Conservation (phyloP, 306 rosid species). For the Canavalia ensiformis region DNA sequence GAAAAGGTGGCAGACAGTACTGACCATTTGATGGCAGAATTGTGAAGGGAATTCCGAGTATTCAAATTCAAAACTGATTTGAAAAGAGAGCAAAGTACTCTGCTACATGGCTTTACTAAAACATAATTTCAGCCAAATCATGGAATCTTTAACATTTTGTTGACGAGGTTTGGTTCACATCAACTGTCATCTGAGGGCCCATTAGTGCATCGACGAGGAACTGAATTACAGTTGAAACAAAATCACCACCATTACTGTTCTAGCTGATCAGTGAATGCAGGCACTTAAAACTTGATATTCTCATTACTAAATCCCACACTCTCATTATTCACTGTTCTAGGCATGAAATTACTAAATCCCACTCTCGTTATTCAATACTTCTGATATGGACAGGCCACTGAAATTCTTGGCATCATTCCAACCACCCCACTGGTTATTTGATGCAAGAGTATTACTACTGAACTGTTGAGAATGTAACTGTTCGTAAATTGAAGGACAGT, state of each 20-base stretch:
- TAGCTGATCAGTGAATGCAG: constrained; percentile 39
- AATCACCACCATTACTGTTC: constrained; percentile 37
- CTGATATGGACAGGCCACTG: constrained; percentile 52
- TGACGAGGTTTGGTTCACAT: constrained; percentile 29
- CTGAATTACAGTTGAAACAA: constrained; percentile 31
- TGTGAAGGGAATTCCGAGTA: constrained; percentile 28
- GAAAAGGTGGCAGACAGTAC: constrained; percentile 15
- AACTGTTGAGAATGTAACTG: constrained; percentile 56
- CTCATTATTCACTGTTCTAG: constrained; percentile 46
- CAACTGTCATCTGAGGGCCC: constrained; percentile 27
- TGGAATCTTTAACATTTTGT: not conserved
- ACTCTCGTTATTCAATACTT: constrained; percentile 52
- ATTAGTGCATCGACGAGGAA: constrained; percentile 31
- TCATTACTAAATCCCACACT: constrained; percentile 43
- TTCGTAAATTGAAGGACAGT: constrained; percentile 50
- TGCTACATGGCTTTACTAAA: constrained; percentile 10
- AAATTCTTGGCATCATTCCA: constrained; percentile 58
- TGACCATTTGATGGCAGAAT: constrained; percentile 31
- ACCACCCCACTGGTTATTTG: constrained; percentile 55
- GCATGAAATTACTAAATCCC: constrained; percentile 50
- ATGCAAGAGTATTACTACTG: constrained; percentile 40
- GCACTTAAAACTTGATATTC: constrained; percentile 51
- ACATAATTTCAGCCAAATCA: constrained; percentile 33
- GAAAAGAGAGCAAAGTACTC: not conserved
- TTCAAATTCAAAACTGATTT: constrained; percentile 33